These are phyloP conservation scores for Hypomontagnella submonticulosa DNA, from an alignment of 495 filamentous ascomycete species.

Conservation along the genomic window DNA sequence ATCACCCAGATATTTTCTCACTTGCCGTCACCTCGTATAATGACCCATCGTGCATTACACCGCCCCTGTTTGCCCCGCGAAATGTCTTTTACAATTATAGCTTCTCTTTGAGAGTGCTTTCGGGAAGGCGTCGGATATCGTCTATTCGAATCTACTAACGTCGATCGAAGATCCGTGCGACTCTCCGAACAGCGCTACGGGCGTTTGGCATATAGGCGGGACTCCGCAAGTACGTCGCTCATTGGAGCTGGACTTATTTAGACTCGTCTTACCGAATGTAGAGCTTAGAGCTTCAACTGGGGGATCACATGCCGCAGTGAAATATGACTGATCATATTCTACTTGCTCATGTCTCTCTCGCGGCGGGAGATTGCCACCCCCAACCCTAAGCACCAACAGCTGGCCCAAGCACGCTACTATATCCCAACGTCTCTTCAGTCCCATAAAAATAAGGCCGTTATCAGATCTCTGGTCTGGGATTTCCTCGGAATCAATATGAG, in stretches of 20 bases:
- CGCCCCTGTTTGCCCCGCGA: slow-evolving; percentile 19
- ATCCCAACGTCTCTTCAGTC: neutral
- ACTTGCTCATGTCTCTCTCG: neutral
- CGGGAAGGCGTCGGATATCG: slow-evolving; percentile 5
- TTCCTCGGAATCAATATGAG: too few relatives aligned
- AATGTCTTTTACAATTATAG: slow-evolving; percentile 2
- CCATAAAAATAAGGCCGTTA: slow-evolving; percentile 29
- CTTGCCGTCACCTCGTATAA: slow-evolving; percentile 5
- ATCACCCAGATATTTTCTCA: slow-evolving; percentile 18
- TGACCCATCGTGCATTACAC: slow-evolving; percentile 15
- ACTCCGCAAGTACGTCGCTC: slow-evolving; percentile 9
- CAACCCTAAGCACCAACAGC: slow-evolving; percentile 5
- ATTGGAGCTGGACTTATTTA: slow-evolving; percentile 1
- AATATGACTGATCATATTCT: slow-evolving; percentile 30
- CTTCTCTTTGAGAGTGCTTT: neutral
- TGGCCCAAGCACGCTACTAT: neutral
- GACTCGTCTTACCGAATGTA: neutral
- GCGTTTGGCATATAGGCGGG: neutral
- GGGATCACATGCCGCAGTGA: slow-evolving; percentile 16
- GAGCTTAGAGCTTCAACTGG: neutral
- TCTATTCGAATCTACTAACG: slow-evolving; percentile 5
- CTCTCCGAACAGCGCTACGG: slow-evolving; percentile 1
- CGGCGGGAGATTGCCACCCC: slow-evolving; percentile 10
- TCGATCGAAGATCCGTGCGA: slow-evolving; percentile 1
- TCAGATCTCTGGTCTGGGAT: slow-evolving; percentile 6